Evolutionary conservation across 2,329 filamentous ascomycete species (phyloP).

Genomic region (Neofusicoccum sp.): DNA sequence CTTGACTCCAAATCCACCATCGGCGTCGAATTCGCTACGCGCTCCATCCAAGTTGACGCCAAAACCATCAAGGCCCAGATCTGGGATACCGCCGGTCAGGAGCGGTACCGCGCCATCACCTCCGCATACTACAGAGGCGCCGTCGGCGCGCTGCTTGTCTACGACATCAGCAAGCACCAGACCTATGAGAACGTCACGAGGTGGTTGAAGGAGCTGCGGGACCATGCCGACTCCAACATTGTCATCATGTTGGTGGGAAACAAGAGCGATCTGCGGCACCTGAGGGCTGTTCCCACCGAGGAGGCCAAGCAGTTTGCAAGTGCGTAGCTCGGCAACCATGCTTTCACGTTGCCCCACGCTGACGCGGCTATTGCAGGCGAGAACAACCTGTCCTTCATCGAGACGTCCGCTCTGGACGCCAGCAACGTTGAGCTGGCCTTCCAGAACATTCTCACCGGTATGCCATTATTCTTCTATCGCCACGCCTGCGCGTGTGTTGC

Average conservation of each 20-base stretch:
- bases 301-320: constrained; percentile 98
- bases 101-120: constrained; percentile 98
- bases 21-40: constrained; percentile 97
- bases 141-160: constrained; percentile 94
- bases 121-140: constrained; percentile 98
- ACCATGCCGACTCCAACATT: constrained; percentile 97
- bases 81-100: constrained; percentile 98
- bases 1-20: constrained; percentile 99
- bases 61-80: constrained; percentile 99
- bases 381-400: constrained; percentile 98
- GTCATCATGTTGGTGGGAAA: constrained; percentile 99
- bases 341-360: background rate
- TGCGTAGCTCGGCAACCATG: constrained; percentile 45
- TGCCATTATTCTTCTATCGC: constrained; percentile 29
- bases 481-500: background rate
- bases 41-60: constrained; percentile 96
- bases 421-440: constrained; percentile 99
- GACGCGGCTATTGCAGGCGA: constrained; percentile 62
- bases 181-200: constrained; percentile 98
- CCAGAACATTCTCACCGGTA: constrained; percentile 98
- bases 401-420: constrained; percentile 96
- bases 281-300: constrained; percentile 94
- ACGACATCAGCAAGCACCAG: constrained; percentile 99
- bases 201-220: constrained; percentile 97
- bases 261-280: constrained; percentile 99